Conservation (phyloP, 108 stramenopile species). For the Tribonema minus region DNA sequence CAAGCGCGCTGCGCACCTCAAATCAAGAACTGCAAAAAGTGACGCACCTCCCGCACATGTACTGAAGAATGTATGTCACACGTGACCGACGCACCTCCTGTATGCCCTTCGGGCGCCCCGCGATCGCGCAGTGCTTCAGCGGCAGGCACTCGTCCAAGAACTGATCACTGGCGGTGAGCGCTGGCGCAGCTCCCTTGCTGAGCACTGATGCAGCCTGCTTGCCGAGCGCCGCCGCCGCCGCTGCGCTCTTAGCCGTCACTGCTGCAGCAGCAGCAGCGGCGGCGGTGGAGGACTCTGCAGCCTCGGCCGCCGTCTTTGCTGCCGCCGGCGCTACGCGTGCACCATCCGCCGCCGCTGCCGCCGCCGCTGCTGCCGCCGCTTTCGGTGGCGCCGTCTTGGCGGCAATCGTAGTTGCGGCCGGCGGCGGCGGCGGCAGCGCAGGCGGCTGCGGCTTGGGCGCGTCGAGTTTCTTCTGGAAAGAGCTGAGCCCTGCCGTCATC, state of each 20-base stretch:
- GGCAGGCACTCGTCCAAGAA: background rate
- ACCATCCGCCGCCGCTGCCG: background rate
- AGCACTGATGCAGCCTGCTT: background rate
- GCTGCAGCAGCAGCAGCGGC: background rate
- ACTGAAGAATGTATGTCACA: background rate
- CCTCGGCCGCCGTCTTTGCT: background rate
- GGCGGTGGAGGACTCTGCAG: background rate
- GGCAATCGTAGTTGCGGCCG: too few species aligned
- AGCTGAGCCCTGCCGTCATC: too few species aligned
- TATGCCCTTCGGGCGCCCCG: conserved; percentile 10
- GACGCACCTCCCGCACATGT: background rate
- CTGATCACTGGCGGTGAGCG: too few species aligned
- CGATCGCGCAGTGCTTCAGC: background rate
- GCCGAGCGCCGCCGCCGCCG: background rate
- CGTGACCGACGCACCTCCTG: conserved; percentile 4
- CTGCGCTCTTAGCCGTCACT: background rate
- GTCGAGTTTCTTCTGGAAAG: too few species aligned
- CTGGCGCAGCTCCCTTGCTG: background rate
- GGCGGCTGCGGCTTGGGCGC: too few species aligned
- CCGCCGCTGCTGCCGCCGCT: background rate
- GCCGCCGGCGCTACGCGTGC: background rate
- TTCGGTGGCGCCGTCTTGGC: too few species aligned
- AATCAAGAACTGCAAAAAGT: too few species aligned
- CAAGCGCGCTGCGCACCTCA: too few species aligned
- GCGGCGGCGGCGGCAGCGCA: too few species aligned